Evolutionary conservation across 306 rosid species (phyloP).

Genomic region (Quercus gilva): DNA sequence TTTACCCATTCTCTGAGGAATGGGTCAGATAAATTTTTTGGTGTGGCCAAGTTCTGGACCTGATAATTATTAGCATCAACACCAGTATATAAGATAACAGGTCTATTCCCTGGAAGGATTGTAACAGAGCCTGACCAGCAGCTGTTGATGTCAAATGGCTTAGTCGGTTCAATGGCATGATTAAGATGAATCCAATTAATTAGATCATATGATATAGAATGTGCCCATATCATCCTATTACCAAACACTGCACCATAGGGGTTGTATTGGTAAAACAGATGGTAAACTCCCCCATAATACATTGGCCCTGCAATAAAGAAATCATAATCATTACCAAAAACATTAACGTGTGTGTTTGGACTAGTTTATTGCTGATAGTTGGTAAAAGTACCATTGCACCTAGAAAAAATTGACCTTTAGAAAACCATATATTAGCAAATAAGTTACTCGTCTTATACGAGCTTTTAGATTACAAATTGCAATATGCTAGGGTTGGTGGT

Average conservation of each 20-base stretch:
- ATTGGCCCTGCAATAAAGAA: constrained; percentile 11
- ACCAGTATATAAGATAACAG: constrained; percentile 31
- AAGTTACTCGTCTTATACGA: no score
- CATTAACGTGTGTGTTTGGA: no score
- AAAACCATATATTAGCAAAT: no score
- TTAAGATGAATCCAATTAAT: constrained; percentile 32
- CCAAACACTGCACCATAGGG: constrained; percentile 29
- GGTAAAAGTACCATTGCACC: no score
- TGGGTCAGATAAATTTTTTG: constrained; percentile 34
- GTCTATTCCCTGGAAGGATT: constrained; percentile 1
- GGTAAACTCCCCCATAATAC: constrained; percentile 26
- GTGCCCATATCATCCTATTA: constrained; percentile 30
- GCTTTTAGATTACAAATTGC: no score
- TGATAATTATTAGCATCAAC: constrained; percentile 8
- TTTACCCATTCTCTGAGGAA: constrained; percentile 36
- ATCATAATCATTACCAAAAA: not conserved
- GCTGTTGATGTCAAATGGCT: constrained; percentile 29
- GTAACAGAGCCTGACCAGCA: constrained; percentile 20
- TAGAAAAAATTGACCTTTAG: no score
- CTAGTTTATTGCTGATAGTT: no score
- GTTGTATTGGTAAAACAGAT: constrained; percentile 22
- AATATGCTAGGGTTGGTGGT: no score
- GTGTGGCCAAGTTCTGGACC: constrained; percentile 31
- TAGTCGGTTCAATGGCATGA: constrained; percentile 18
- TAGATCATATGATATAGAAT: constrained; percentile 35